Percentiles rank a stretch among this genome's conserved stretches.
These are phyloP conservation scores for Volvariella volvacea DNA, from an alignment of 1,284 basidiomycete species.

Conservation along the genomic window DNA sequence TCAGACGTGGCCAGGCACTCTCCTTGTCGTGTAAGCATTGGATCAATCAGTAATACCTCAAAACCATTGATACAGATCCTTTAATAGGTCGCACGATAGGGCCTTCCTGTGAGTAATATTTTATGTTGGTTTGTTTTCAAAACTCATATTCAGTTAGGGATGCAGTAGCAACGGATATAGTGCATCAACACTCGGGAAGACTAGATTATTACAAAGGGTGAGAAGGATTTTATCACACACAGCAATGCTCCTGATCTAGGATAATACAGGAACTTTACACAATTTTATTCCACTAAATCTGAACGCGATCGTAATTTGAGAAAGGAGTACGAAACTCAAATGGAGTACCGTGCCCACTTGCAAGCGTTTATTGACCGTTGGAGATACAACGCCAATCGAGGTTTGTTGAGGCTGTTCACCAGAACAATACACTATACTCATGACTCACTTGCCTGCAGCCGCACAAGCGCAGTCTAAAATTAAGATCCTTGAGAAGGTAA, in stretches of 20 bases:
- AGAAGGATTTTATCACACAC: constrained; percentile 15
- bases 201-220: constrained; percentile 93
- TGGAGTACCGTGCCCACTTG: constrained; percentile 91
- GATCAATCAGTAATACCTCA: no score
- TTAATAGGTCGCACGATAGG: constrained; percentile 85
- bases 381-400: constrained; percentile 91
- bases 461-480: constrained; percentile 96
- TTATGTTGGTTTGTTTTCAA: background rate
- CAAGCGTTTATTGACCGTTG: constrained; percentile 98
- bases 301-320: constrained; percentile 89
- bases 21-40: constrained; percentile 81
- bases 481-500: constrained; percentile 93
- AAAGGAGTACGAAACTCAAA: constrained; percentile 94
- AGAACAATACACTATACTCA: background rate
- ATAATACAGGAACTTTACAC: constrained; percentile 84
- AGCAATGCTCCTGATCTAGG: background rate
- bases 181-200: constrained; percentile 93
- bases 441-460: constrained; percentile 33
- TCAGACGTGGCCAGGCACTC: constrained; percentile 91
- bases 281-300: constrained; percentile 98
- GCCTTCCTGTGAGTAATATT: constrained; percentile 73
- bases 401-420: constrained; percentile 22
- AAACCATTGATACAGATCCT: background rate
- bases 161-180: constrained; percentile 92
- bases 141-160: constrained; percentile 45